Base-by-base conservation (phyloP, 257 asterid genomes). In the Salvia hispanica region DNA sequence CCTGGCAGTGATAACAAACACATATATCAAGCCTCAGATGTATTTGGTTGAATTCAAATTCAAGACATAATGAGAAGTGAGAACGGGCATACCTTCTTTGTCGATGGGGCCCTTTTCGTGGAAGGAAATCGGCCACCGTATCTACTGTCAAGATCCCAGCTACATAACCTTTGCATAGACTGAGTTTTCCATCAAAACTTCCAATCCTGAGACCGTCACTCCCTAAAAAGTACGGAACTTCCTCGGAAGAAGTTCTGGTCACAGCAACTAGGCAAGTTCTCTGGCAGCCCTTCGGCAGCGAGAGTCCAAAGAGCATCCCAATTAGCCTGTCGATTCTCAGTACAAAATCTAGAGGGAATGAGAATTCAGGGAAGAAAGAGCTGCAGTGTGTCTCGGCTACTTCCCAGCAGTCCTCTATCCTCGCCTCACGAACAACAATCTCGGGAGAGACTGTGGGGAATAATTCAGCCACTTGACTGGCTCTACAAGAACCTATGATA, bases 401-500 rank as follows among this genome's bases (percentile, higher is more conserved):
- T 84, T 90, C 97, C 99, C 99, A 93, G 79, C 89, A 90, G 82
- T 93, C 99, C 72, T 93, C 99, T 71, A 88, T 71, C 78, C 95
- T 85, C 36, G 95, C 99, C 75, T 93, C 96, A 62, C 97, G 90
- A 58, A 93, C 89, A 13, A 85, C 80, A 25, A 93, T 75, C 52
- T 86, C 96, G 0, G 97, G 97, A 13, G 92, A 88, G 56, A 79
- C 21, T 18, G 90, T 64, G 18, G 96, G 85, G 70, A 86, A 90
- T 51, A 93, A 61, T 34, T 86, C 95, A 12, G 90, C 96, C 67
- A 90, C 72, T 72, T 90, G 95, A 73, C 95, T 90, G 40, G 95
- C 97, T 78, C 79, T 78, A 73, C 95, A 86, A 47, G 72, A 55
- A 77, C 88, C 97, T 88, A 58, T 56, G 6, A 6, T 6, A 12